Conservation (phyloP, 495 filamentous ascomycete species). For the Acidomyces sp. region DNA sequence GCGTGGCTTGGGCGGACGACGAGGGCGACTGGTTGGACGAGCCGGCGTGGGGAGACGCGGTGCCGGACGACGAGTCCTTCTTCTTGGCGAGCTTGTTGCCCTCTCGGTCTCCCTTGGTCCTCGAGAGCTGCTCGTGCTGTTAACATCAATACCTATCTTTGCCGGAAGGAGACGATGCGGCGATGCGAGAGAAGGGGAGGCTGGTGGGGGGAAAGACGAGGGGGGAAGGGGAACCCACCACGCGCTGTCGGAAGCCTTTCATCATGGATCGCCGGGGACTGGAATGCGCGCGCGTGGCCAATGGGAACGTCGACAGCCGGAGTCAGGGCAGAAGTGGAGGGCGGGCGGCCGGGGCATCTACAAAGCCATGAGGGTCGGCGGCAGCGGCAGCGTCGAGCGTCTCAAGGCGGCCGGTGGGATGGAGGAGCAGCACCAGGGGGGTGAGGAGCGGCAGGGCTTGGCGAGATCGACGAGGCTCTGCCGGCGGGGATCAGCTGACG, state of each 20-base stretch:
- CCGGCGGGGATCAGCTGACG: too few relatives aligned
- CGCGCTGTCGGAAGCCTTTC: conserved; percentile 96
- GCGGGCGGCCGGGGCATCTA: too few relatives aligned
- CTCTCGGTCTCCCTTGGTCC: conserved; percentile 63
- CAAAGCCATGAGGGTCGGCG: too few relatives aligned
- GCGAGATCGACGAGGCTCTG: too few relatives aligned
- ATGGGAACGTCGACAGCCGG: too few relatives aligned
- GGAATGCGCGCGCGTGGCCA: background rate
- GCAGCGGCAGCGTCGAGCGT: too few relatives aligned
- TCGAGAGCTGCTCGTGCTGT: conserved; percentile 80
- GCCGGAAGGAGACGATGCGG: conserved; percentile 17
- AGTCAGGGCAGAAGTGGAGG: too few relatives aligned
- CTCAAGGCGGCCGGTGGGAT: too few relatives aligned
- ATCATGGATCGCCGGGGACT: conserved; percentile 33
- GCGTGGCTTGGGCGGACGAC: conserved; percentile 45
- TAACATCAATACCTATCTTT: conserved; percentile 16
- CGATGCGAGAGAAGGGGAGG: too few relatives aligned
- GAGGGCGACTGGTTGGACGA: conserved; percentile 49
- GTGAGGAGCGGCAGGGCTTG: too few relatives aligned
- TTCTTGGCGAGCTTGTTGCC: conserved; percentile 76
- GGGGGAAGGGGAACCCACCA: conserved; percentile 52
- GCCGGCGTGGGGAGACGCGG: conserved; percentile 52
- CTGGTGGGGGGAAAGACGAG: too few relatives aligned
- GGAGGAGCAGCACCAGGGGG: too few relatives aligned
- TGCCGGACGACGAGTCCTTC: conserved; percentile 75